These are phyloP conservation scores for Calonectria leucothoes DNA, from an alignment of 2,329 filamentous ascomycete species.

Conservation along the genomic window DNA sequence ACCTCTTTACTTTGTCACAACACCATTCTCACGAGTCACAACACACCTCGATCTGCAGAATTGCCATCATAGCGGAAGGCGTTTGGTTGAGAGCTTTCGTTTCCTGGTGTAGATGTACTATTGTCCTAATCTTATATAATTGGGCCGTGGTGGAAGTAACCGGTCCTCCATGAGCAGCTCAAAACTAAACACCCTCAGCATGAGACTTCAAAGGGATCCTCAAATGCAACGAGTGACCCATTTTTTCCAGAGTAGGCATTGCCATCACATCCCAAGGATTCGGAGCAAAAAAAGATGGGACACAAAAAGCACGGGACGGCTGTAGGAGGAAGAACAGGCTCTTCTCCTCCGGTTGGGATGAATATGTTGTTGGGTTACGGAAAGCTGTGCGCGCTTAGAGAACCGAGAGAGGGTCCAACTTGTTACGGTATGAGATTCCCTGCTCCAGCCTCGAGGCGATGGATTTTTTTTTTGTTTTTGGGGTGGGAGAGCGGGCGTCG, in stretches of 20 bases:
- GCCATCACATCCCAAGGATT: slow-evolving; percentile 47
- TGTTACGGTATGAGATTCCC: slow-evolving; percentile 22
- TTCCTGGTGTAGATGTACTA: slow-evolving; percentile 63
- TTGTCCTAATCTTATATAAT: slow-evolving; percentile 64
- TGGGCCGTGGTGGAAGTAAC: slow-evolving; percentile 38
- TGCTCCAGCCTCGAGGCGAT: slow-evolving; percentile 21
- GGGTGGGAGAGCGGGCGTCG: slow-evolving; percentile 25
- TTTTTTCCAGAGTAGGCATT: slow-evolving; percentile 42
- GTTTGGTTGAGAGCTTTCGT: slow-evolving; percentile 63
- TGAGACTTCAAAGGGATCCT: slow-evolving; percentile 35
- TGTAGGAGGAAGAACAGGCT: slow-evolving; percentile 34
- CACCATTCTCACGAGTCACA: slow-evolving; percentile 44
- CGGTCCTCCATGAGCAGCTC: slow-evolving; percentile 35
- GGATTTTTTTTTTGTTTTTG: slow-evolving; percentile 16
- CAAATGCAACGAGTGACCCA: slow-evolving; percentile 24
- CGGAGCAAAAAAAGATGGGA: slow-evolving; percentile 46
- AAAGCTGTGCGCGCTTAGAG: slow-evolving; percentile 30
- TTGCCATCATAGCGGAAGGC: slow-evolving; percentile 66
- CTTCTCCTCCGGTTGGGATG: slow-evolving; percentile 35
- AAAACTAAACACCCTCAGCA: slow-evolving; percentile 34
- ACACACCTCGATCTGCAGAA: slow-evolving; percentile 50
- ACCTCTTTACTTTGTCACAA: slow-evolving; percentile 46
- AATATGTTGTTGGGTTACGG: slow-evolving; percentile 22
- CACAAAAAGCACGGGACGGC: slow-evolving; percentile 38
- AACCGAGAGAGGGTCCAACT: slow-evolving; percentile 14